Base-by-base conservation (phyloP, 2,329 filamentous ascomycete genomes). In the Aspergillus persii region DNA sequence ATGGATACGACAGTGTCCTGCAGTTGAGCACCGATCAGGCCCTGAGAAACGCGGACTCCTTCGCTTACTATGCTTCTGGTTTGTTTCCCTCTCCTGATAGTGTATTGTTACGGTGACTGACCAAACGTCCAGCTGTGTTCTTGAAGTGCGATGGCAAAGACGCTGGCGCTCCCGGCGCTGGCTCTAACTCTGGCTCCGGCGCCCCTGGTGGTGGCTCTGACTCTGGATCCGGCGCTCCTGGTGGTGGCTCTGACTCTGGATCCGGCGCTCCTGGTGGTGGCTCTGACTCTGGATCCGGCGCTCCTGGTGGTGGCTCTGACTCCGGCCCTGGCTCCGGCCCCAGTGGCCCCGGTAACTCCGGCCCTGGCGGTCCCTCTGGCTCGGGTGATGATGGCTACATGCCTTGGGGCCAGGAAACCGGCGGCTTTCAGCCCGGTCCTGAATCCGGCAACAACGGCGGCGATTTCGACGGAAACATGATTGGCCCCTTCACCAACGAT, bases 51-150 rank as follows among this genome's bases (percentile, higher is more conserved):
- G 63, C 63, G 1, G 63, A 65, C 52, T 58, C 61, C 2, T 65
- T 58, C 33, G 63, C 63, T 8, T 65, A 58, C 33, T 65, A 65
- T 55, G 59, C 63, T 48, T 60, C 59, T 4, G 52, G 62, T 64
- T 58, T 46, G 52, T 47, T 3, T 23, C 12, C 26, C 23, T 8
- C 3, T 53, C 27, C 11, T 4, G 15, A n/a, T 41, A n/a, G 15
- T 41, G 12, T 30, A 33, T 39, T 49, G 12, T 12, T n/a, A 11
- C 23, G 11, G 5, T 29, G 3, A 6, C 15, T 47, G 4, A 33
- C 9, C 8, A 23, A 23, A 30, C 3, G 33, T 47, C 7, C 26
- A 58, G 57, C 27, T 27, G 57, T 51, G 26, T 56, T 56, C 47
- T 50, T 50, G 31, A 56, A 56, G 5, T 56, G 54, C 46, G 39